Conservation (phyloP, 2,329 filamentous ascomycete species). For the Hymenoscyphus albidus region DNA sequence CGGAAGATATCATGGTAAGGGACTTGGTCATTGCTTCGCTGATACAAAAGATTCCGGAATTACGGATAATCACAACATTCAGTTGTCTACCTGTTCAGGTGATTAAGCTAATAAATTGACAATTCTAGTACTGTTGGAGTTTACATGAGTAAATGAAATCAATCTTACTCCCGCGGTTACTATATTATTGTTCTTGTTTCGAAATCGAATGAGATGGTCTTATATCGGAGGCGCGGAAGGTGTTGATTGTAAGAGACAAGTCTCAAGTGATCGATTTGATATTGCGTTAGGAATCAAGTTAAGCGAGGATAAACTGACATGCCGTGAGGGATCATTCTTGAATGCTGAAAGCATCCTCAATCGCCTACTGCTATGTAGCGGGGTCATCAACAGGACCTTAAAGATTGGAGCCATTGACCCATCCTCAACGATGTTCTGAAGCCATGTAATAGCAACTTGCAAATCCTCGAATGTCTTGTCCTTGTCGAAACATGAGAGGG, state of each 20-base stretch:
- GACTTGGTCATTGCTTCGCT: no score
- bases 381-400: not conserved
- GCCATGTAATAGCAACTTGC: not conserved
- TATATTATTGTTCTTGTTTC: no score
- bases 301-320: not conserved
- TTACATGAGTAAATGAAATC: no score
- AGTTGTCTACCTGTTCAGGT: no score
- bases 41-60: no score
- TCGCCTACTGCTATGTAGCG: not conserved
- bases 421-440: not conserved
- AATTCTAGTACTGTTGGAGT: no score
- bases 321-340: not conserved
- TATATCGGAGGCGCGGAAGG: not conserved
- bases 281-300: not conserved
- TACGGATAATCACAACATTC: no score
- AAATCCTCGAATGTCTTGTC: conserved; percentile 1
- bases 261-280: not conserved
- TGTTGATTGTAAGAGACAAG: not conserved
- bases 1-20: no score
- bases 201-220: not conserved
- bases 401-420: not conserved
- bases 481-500: conserved; percentile 2
- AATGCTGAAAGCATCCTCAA: not conserved
- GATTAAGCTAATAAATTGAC: no score
- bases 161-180: no score